Base-by-base conservation (phyloP, 305 asterid genomes). In the Fraxinus sp. region DNA sequence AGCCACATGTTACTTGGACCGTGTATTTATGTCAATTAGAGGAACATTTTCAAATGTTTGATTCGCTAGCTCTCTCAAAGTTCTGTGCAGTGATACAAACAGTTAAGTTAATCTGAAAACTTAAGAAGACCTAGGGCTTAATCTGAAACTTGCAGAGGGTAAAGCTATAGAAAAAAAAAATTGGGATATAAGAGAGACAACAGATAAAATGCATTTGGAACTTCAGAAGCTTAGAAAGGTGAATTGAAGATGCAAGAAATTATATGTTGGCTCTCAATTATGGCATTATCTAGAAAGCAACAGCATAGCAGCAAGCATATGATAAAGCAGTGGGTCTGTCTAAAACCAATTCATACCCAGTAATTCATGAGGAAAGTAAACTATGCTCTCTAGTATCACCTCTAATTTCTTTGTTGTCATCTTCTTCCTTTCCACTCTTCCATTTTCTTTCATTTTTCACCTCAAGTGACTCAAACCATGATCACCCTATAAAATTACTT, bases 361-460 rank as follows among this genome's bases (percentile, higher is more conserved):
- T 28, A 35, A 5, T 68, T 28, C 20, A 62, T 5, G 18, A 68
- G 36, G 74, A 68, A 68, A 68, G 36, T 68, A 68, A 64, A 68
- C 74, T 68, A 68, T 68, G 37, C 74, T 30, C 39, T 68, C 39
- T 24, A 68, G 24, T 55, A 26, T 83, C 82, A 36, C 66, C 70
- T 72, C 76, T 28, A 10, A 32, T 71, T 73, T 73, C 39, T 68
- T 68, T 28, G 37, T 78, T 39, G 77, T 62, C 83, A 30, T 10
- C 52, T 68, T 68, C 52, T 39, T 22, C 24, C 76, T 64, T 75
- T 16, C 64, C 20, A 77, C 16, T 49, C 24, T 59, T 28, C 74
- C 74, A 4, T 68, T 68, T 39, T 70, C 79, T 39, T 49, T 46
- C 72, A 74, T 52, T 74, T 74, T 28, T 55, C 79, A 81, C 28